Evolutionary conservation across 495 filamentous ascomycete species (phyloP).

Genomic region (Penicillium robsamsonii): DNA sequence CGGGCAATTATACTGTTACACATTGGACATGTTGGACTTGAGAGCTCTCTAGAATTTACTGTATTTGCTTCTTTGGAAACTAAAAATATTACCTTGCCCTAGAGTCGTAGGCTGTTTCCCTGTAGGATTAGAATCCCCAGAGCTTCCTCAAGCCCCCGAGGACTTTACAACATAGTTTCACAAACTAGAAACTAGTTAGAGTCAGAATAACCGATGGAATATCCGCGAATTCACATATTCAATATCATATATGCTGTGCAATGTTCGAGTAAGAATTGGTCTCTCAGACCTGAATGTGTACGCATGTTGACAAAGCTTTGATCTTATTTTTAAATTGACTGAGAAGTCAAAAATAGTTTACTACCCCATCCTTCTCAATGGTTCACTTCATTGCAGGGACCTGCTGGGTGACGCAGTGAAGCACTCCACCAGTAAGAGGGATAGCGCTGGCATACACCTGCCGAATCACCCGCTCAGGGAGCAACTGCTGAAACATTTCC

Average conservation of each 20-base stretch:
- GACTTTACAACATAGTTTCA: not conserved
- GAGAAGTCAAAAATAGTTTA: not conserved
- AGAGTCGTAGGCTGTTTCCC: too few species aligned
- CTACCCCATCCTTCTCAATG: not conserved
- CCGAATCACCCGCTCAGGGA: conserved; percentile 21
- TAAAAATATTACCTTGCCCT: too few species aligned
- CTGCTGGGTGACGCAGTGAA: conserved; percentile 33
- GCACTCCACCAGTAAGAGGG: conserved; percentile 27
- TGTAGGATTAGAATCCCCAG: too few species aligned
- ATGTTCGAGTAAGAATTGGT: not conserved
- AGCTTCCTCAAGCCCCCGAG: not conserved
- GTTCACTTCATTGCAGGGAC: conserved; percentile 7
- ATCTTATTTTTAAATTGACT: not conserved
- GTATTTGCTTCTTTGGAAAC: not conserved
- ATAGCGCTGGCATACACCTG: conserved; percentile 28
- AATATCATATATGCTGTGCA: not conserved
- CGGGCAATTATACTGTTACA: not conserved
- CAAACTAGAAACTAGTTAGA: not conserved
- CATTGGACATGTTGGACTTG: not conserved
- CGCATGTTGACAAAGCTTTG: not conserved
- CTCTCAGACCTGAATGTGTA: not conserved
- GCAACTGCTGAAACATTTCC: conserved; percentile 19
- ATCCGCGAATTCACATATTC: not conserved
- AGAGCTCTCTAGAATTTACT: not conserved
- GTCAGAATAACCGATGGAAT: not conserved